Percentiles rank a stretch among this genome's conserved stretches.
Conservation (phyloP, 2,329 filamentous ascomycete genomes). For the Coniochaeta sp. region DNA sequence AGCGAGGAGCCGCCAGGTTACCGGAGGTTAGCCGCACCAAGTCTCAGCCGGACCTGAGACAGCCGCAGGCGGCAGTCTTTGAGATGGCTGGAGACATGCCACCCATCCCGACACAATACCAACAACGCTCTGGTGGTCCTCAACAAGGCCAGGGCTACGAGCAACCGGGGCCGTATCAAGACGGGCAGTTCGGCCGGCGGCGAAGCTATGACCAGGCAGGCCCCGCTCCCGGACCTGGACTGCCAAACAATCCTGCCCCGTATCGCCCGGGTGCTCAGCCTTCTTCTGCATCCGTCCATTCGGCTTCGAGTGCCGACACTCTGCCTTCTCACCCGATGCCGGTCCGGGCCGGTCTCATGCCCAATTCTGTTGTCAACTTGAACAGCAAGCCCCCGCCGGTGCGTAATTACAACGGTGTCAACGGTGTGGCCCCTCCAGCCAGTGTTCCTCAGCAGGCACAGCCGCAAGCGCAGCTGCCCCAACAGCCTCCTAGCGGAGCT, state of each 20-base stretch:
- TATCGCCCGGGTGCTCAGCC: conserved; percentile 12
- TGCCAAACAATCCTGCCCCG: conserved; percentile 13
- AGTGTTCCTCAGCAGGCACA: conserved; percentile 5
- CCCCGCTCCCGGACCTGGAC: conserved; percentile 7
- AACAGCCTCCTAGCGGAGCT: conserved; percentile 12
- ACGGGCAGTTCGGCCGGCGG: background rate
- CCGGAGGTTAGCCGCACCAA: conserved; percentile 52
- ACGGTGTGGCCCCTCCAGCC: background rate
- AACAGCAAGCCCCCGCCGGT: conserved; percentile 51
- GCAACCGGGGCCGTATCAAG: background rate
- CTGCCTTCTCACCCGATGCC: conserved; percentile 55
- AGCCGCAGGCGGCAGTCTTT: conserved; percentile 61
- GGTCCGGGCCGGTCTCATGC: conserved; percentile 54
- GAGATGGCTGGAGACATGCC: conserved; percentile 64
- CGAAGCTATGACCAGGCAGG: conserved; percentile 4
- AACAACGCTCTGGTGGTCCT: conserved; percentile 13
- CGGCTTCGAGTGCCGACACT: conserved; percentile 29
- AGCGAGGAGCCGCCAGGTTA: conserved; percentile 40
- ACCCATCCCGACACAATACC: conserved; percentile 30
- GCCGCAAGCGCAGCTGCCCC: conserved; percentile 2
- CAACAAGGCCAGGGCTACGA: conserved; percentile 7
- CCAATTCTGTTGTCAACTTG: conserved; percentile 47
- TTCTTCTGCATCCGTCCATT: background rate
- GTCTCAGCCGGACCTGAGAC: conserved; percentile 59
- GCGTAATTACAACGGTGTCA: conserved; percentile 36